Conservation (phyloP, 371 early-diverging fungal genomes). For the Mucor racemosus region DNA sequence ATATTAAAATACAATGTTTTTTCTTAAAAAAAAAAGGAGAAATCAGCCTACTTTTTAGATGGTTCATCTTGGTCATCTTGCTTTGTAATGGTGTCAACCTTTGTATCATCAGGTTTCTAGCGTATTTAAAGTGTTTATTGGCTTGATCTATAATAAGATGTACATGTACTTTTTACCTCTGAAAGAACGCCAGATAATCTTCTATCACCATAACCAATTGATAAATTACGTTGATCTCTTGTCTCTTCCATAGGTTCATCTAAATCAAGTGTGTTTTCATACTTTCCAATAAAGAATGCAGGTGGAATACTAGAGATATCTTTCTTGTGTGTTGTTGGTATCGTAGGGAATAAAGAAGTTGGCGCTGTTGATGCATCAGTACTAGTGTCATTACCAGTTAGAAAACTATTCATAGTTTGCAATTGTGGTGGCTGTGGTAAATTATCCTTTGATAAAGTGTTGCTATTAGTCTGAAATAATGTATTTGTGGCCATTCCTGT, state of each 20-base stretch:
- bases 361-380: not conserved
- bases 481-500: not conserved
- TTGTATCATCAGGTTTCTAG: not conserved
- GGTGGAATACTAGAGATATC: conserved; percentile 16
- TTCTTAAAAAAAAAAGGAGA: too few species aligned
- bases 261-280: conserved; percentile 2
- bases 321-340: not conserved
- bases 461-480: not conserved
- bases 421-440: not conserved
- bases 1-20: not conserved
- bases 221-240: not conserved
- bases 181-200: conserved; percentile 25
- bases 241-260: not conserved
- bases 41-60: not conserved
- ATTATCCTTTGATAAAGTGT: not conserved
- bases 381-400: not conserved
- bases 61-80: not conserved
- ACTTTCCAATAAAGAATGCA: conserved; percentile 17
- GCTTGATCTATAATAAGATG: not conserved
- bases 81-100: not conserved
- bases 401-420: not conserved
- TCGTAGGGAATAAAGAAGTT: not conserved
- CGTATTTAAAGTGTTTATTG: not conserved
- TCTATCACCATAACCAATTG: conserved; percentile 24
- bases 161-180: conserved; percentile 16